Conservation (phyloP, 2,329 filamentous ascomycete species). For the Colletotrichum phormii region DNA sequence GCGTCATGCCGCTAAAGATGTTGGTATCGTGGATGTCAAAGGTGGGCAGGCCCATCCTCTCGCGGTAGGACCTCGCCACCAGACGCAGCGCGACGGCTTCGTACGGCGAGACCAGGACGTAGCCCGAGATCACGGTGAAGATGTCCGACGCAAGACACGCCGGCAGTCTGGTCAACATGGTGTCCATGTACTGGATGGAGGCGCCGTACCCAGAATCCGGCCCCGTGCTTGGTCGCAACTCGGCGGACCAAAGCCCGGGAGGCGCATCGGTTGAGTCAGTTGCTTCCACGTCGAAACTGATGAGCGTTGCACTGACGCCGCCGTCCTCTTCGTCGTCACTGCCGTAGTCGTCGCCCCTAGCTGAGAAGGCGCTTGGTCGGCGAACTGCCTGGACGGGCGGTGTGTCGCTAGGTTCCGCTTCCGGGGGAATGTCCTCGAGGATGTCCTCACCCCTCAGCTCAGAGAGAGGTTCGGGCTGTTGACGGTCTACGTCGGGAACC, state of each 20-base stretch:
- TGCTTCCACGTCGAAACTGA: slow-evolving; percentile 72
- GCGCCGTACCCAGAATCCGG: slow-evolving; percentile 43
- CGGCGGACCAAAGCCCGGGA: slow-evolving; percentile 68
- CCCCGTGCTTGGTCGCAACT: slow-evolving; percentile 63
- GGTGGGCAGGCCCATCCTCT: slow-evolving; percentile 51
- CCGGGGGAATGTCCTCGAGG: not conserved
- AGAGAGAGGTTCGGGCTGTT: slow-evolving; percentile 2
- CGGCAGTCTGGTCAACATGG: slow-evolving; percentile 62
- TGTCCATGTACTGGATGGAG: slow-evolving; percentile 56
- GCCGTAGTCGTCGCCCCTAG: slow-evolving; percentile 62
- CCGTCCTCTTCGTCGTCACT: slow-evolving; percentile 69
- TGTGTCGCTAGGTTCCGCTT: slow-evolving; percentile 18
- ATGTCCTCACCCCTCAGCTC: slow-evolving; percentile 1
- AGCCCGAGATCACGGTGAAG: slow-evolving; percentile 55
- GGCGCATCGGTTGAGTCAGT: slow-evolving; percentile 63
- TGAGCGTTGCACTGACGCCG: slow-evolving; percentile 65
- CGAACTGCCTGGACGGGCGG: slow-evolving; percentile 49
- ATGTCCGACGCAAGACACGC: slow-evolving; percentile 59
- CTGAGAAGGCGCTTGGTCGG: slow-evolving; percentile 60
- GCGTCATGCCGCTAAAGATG: slow-evolving; percentile 51
- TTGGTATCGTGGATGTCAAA: slow-evolving; percentile 53
- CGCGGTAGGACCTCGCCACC: slow-evolving; percentile 56
- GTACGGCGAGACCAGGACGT: slow-evolving; percentile 57
- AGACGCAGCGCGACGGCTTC: slow-evolving; percentile 60
- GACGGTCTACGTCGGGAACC: slow-evolving; percentile 11